Evolutionary conservation across 2,329 filamentous ascomycete species (phyloP), one percentile per base, ranked within the genome.

Genomic region (Arthrobotrys megalospora): DNA sequence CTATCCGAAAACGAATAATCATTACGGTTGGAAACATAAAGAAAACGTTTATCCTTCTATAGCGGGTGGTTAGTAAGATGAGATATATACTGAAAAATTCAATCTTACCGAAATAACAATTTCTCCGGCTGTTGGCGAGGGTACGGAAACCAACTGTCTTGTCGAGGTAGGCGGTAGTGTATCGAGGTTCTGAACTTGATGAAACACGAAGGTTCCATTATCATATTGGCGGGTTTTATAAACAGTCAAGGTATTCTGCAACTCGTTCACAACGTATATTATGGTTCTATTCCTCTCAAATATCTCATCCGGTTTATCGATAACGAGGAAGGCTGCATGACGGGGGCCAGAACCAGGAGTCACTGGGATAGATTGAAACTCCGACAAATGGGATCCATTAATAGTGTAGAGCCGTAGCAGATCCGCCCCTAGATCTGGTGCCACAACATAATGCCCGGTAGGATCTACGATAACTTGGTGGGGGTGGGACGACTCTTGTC

Each of bases 11-110:
- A 88, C 19, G 86, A 84, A 50, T 85, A 85, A 82, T 91, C 91
- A 82, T 88, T 88, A 78, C 92, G 90, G 80, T 91, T 92, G 1
- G 90, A 91, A 47, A 91, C 87, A 80, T 92, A 86, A 64, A 94
- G 83, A 85, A 90, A 92, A 34, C 87, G 88, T 76, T 87, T 85
- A 81, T 90, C 88, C 52, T 88, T 88, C 89, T 90, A 63, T 19
- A 50, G 58, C 72, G 73, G 53, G 79, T 52, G 58, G 69, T 47
- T 80, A 48, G 50, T 38, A 16, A 36, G 12, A 45, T 53, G 19
- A 16, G 41, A 24, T 19, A 19, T 14, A 43, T 45, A 10, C 10
- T n/a, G 16, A 32, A 5, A 16, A n/a, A 28, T 45, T 75, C 6
- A 52, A 10, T 85, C 88, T 84, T 84, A 90, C 89, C 53, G 89